Evolutionary conservation across 768 basidiomycete genomes (phyloP).

Genomic region (Exsudoporus frostii): DNA sequence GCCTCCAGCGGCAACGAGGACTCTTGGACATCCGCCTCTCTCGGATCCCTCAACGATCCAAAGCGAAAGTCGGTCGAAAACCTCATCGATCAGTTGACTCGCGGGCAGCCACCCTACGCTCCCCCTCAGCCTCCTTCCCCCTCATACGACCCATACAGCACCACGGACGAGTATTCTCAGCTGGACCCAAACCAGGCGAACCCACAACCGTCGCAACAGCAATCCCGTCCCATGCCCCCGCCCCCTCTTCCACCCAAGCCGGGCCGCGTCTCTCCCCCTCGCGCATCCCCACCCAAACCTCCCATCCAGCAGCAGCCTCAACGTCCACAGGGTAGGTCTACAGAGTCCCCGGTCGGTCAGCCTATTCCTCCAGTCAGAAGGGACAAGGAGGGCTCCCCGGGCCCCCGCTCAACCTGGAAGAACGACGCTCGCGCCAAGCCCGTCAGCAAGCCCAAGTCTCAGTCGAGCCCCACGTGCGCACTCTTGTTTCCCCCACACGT

Average conservation of each 20-base stretch:
- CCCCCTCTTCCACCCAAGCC: slow-evolving; percentile 65
- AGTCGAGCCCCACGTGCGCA: slow-evolving; percentile 56
- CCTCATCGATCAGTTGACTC: slow-evolving; percentile 68
- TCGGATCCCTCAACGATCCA: slow-evolving; percentile 38
- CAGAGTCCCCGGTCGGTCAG: slow-evolving; percentile 47
- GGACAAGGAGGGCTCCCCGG: slow-evolving; percentile 73
- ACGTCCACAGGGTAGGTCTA: slow-evolving; percentile 46
- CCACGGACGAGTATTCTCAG: slow-evolving; percentile 46
- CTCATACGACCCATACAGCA: slow-evolving; percentile 34
- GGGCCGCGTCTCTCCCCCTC: slow-evolving; percentile 48
- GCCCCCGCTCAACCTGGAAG: slow-evolving; percentile 47
- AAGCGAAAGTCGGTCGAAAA: slow-evolving; percentile 85
- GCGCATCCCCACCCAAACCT: slow-evolving; percentile 64
- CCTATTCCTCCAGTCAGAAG: slow-evolving; percentile 41
- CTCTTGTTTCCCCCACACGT: background rate
- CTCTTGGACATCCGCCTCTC: slow-evolving; percentile 46
- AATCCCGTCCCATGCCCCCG: slow-evolving; percentile 42
- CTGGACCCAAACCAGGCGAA: slow-evolving; percentile 30
- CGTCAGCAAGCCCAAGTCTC: slow-evolving; percentile 41
- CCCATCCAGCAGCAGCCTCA: slow-evolving; percentile 42
- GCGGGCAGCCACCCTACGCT: slow-evolving; percentile 37
- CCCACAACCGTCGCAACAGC: slow-evolving; percentile 25
- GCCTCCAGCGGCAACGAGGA: slow-evolving; percentile 53
- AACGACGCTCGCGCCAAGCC: slow-evolving; percentile 38
- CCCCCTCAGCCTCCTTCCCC: slow-evolving; percentile 37